Evolutionary conservation across 1,284 basidiomycete species (phyloP).

Genomic region (Pterulicium gracile): DNA sequence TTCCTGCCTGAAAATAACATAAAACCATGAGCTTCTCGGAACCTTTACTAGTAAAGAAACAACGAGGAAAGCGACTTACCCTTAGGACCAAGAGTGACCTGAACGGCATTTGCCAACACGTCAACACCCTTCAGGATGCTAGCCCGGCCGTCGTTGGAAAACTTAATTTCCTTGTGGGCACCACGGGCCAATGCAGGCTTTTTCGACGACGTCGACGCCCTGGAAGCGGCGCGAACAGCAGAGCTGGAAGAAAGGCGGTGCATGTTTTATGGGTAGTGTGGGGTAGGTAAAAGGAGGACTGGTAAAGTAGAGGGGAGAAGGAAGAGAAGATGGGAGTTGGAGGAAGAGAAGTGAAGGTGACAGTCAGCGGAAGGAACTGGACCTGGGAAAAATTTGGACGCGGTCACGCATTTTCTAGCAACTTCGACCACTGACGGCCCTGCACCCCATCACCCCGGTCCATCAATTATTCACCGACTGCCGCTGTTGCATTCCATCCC

Average conservation of each 20-base stretch:
- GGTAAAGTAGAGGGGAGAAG: conserved; percentile 1
- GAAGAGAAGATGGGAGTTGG: neutral
- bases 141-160: conserved; percentile 91
- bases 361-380: too few species aligned
- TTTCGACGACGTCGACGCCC: conserved; percentile 14
- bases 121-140: conserved; percentile 95
- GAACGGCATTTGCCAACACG: conserved; percentile 90
- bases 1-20: conserved; percentile 66
- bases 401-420: neutral
- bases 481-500: too few species aligned
- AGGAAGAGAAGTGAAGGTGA: neutral
- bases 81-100: conserved; percentile 94
- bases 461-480: too few species aligned
- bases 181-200: conserved; percentile 45
- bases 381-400: neutral
- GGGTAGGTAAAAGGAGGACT: conserved; percentile 7
- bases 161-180: conserved; percentile 93
- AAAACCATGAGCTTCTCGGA: too few species aligned
- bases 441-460: neutral
- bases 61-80: conserved; percentile 49
- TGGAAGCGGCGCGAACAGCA: conserved; percentile 32
- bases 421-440: neutral
- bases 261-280: conserved; percentile 21
- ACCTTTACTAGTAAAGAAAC: too few species aligned
- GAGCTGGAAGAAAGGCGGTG: conserved; percentile 36